Percentiles rank a stretch among this genome's conserved stretches.
phyloP scores from a whole-genome alignment of 768 basidiomycete species.

The Mycena venus region DNA sequence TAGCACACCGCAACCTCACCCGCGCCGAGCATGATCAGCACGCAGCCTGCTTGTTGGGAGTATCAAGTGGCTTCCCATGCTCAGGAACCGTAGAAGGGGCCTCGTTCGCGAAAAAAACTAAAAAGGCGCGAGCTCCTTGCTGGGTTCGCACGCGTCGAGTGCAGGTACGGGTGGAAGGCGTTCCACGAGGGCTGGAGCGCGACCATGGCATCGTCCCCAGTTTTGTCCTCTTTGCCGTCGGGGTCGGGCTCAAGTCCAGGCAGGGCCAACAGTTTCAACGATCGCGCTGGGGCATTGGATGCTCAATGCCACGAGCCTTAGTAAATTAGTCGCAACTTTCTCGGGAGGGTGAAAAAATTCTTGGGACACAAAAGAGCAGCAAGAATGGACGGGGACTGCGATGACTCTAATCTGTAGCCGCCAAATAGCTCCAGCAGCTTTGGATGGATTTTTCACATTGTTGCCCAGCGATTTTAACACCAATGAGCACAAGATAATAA shows the following conservation, averaged over 20 bases:
- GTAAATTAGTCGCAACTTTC: no score
- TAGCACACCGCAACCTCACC: conserved; percentile 96
- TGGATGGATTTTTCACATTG: no score
- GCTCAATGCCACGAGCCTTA: no score
- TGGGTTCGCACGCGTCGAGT: conserved; percentile 78
- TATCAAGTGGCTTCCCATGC: conserved; percentile 74
- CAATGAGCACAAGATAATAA: no score
- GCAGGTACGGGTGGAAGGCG: conserved; percentile 45
- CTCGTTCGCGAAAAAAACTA: conserved; percentile 98
- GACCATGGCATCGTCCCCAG: conserved; percentile 40
- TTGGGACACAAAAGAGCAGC: no score
- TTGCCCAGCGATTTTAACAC: no score
- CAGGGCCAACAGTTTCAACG: no score
- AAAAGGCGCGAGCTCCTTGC: conserved; percentile 90
- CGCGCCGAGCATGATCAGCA: conserved; percentile 87
- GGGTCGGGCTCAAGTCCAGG: conserved; percentile 69
- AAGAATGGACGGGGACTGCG: no score
- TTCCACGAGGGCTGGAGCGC: conserved; percentile 23
- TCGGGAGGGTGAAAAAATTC: no score
- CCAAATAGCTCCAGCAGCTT: no score
- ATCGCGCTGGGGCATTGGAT: no score
- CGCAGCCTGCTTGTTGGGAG: conserved; percentile 86
- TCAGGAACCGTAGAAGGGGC: conserved; percentile 91
- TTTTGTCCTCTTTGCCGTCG: conserved; percentile 48
- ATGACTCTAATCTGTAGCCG: no score